phyloP scores from a whole-genome alignment of 1,139 yeast genomes.

The Groenewaldozyma auringiensis region DNA sequence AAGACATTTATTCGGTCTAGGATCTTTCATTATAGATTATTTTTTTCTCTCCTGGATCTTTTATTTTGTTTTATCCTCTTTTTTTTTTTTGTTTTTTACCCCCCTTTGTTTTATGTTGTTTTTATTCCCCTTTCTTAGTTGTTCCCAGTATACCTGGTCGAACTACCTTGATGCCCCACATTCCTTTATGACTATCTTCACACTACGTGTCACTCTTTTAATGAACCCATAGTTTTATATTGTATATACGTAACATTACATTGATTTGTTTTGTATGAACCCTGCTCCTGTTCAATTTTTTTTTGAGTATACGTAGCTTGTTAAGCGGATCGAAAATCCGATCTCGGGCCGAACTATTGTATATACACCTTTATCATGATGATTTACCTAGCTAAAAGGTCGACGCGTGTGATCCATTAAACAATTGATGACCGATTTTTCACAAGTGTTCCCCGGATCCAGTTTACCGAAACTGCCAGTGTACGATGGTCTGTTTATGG shows the following conservation, averaged over 20 bases:
- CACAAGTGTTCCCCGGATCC: conserved; percentile 14
- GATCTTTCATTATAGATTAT: neutral
- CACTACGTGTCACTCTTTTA: no score
- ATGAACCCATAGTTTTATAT: no score
- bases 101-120: neutral
- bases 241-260: no score
- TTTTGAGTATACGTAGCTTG: no score
- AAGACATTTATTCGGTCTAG: neutral
- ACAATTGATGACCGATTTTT: conserved; percentile 12
- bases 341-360: no score
- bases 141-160: neutral
- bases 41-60: neutral
- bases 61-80: neutral
- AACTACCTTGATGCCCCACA: neutral
- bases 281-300: no score
- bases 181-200: neutral
- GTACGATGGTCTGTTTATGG: conserved; percentile 23
- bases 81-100: neutral
- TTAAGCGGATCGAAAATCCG: no score
- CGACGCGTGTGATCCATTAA: no score
- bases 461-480: conserved; percentile 15
- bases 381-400: no score
- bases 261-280: no score
- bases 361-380: no score
- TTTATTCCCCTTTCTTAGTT: no score